Percentiles rank a stretch among this genome's conserved stretches.
Evolutionary conservation across 2,329 filamentous ascomycete genomes (phyloP).

Genomic region (Colletotrichum cereale): DNA sequence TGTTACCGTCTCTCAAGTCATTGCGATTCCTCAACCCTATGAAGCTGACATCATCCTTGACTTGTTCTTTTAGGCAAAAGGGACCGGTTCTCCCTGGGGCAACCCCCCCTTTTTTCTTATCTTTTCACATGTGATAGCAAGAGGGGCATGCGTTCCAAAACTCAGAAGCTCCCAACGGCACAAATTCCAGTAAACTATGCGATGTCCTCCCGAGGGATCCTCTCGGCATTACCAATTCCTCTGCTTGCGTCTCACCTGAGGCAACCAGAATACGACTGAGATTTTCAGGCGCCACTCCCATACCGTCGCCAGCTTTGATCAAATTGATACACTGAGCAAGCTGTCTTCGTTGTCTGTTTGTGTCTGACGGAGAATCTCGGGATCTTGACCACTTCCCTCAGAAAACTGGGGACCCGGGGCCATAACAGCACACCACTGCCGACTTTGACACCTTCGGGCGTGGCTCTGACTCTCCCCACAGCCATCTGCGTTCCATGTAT

Average conservation of each 20-base stretch:
- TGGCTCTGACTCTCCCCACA: slow-evolving; percentile 33
- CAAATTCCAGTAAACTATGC: slow-evolving; percentile 8
- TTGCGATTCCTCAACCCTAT: slow-evolving; percentile 25
- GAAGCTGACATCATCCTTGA: slow-evolving; percentile 37
- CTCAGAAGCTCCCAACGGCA: slow-evolving; percentile 22
- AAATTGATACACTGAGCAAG: slow-evolving; percentile 23
- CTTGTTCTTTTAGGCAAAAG: slow-evolving; percentile 31
- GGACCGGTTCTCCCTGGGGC: slow-evolving; percentile 31
- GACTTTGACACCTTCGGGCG: slow-evolving; percentile 23
- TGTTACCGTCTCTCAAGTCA: slow-evolving; percentile 20
- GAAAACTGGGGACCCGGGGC: slow-evolving; percentile 23
- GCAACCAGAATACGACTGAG: slow-evolving; percentile 19
- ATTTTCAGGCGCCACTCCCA: slow-evolving; percentile 33
- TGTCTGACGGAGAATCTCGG: slow-evolving; percentile 38
- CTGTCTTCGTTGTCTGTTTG: slow-evolving; percentile 32
- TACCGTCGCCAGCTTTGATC: slow-evolving; percentile 29
- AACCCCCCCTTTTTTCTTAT: slow-evolving; percentile 27
- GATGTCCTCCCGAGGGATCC: slow-evolving; percentile 14
- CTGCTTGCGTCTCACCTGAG: slow-evolving; percentile 35
- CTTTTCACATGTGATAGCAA: slow-evolving; percentile 39
- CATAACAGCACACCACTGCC: slow-evolving; percentile 26
- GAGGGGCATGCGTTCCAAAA: slow-evolving; percentile 28
- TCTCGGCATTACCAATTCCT: slow-evolving; percentile 21
- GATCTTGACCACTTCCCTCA: slow-evolving; percentile 28
- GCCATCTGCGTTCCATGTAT: slow-evolving; percentile 27